These are phyloP conservation scores for Parvularia atlantis DNA, from an alignment of 78 protist genomes.

Conservation along the genomic window DNA sequence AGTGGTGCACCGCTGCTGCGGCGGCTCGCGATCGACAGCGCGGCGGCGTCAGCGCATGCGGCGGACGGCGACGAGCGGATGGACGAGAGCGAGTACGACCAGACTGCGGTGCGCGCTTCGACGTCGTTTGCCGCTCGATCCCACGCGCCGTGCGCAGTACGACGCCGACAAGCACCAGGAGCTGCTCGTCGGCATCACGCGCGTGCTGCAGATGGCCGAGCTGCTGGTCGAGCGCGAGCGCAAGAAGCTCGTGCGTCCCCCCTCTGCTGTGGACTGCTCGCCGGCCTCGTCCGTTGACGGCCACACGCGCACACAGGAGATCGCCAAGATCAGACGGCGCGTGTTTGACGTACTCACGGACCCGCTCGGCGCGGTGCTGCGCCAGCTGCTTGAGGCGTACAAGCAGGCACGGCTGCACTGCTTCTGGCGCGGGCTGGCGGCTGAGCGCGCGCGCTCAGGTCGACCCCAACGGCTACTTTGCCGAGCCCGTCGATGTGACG, in stretches of 20 bases:
- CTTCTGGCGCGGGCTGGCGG: neutral
- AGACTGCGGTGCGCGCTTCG: too few species aligned
- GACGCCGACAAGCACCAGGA: neutral
- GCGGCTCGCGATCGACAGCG: neutral
- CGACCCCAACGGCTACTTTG: neutral
- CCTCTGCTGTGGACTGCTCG: too few species aligned
- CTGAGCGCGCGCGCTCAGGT: neutral
- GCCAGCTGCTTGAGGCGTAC: neutral
- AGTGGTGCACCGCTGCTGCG: neutral
- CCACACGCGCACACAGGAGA: too few species aligned
- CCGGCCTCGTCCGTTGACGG: too few species aligned
- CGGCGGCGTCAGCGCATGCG: neutral
- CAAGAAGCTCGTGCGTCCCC: too few species aligned
- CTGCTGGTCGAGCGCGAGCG: neutral
- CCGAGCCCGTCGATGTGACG: neutral
- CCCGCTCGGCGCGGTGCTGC: neutral
- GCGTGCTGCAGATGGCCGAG: conserved; percentile 4
- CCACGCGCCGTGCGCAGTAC: neutral
- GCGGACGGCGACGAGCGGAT: neutral
- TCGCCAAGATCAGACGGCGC: neutral
- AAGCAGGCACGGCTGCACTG: neutral
- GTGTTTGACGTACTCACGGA: neutral
- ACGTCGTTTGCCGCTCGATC: neutral
- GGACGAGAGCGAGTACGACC: too few species aligned
- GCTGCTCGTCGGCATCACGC: conserved; percentile 5